Base-by-base conservation (phyloP, 306 rosid species). In the Vigna angularis region DNA sequence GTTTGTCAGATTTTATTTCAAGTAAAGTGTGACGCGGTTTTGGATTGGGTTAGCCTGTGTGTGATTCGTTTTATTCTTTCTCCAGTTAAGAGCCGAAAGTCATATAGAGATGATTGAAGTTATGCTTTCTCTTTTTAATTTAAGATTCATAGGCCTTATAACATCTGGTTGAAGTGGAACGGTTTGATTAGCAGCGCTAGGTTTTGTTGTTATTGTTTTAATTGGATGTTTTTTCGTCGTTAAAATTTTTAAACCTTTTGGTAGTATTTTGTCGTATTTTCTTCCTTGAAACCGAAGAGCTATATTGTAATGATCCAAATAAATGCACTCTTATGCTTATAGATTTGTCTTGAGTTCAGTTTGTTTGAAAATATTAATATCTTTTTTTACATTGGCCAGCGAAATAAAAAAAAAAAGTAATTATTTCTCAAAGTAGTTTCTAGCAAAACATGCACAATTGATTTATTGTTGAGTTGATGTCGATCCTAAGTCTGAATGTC, bases 401-500 rank as follows among this genome's bases (percentile, higher is more conserved):
- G 48, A 36, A 1, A 26, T 7, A 64, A 8, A n/a, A 64, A 16
- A 15, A 8, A 1, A 1, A 26, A 2, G 14, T 1, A 3, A 3
- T 36, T 38, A 4, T 64, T 64, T 64, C 26, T 36, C 28, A 8
- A 64, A 34, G 38, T n/a, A 3, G 17, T 44, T 17, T 66, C 18
- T 6, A 11, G 72, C 36, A 18, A 17, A 66, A 18, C n/a, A 5
- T 66, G 34, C 72, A 66, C 17, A 3, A 20, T 10, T 20, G 3
- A 44, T 44, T 17, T 44, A 26, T 45, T 42, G 17, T 40, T 53
- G 30, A 22, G 42, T n/a, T 50, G 50, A 22, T 20, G 51, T 63
- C 75, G 14, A 18, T 12, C 75, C n/a, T 42, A 5, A 59, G 24
- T 59, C 10, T 45, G 58, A 75, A 63, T 75, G 72, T 28, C 8